phyloP scores from a whole-genome alignment of 2,329 filamentous ascomycete genomes.

The Aspergillus eucalypticola region DNA sequence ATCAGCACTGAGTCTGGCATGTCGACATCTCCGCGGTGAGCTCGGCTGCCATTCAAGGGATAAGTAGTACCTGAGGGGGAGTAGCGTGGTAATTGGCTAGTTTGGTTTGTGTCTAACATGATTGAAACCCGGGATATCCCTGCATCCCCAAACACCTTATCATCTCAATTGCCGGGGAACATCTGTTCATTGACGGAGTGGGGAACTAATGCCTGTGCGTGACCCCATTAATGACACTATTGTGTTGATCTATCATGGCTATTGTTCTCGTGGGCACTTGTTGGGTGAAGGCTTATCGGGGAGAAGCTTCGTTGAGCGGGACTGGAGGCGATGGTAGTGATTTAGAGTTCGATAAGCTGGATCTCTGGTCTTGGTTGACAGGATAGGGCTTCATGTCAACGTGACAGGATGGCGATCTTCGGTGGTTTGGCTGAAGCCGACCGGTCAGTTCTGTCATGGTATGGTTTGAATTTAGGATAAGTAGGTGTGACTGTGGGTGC shows the following conservation, averaged over 20 bases:
- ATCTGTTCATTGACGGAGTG: background rate
- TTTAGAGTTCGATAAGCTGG: background rate
- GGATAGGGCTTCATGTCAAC: background rate
- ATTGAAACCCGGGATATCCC: too few relatives aligned
- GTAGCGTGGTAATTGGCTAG: background rate
- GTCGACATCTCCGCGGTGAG: background rate
- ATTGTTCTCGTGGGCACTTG: background rate
- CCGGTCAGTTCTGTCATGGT: background rate
- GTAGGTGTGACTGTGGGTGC: too few relatives aligned
- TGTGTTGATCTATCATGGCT: background rate
- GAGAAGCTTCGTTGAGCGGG: background rate
- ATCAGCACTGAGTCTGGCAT: background rate
- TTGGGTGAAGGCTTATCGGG: background rate
- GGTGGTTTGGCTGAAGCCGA: background rate
- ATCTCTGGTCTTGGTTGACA: background rate
- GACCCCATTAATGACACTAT: background rate
- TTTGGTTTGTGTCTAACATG: too few relatives aligned
- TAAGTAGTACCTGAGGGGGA: background rate
- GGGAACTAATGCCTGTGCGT: background rate
- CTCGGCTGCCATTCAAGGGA: background rate
- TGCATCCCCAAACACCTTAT: too few relatives aligned
- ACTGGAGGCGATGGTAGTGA: background rate
- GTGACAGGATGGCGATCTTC: background rate
- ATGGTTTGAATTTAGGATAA: background rate
- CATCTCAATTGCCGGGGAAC: background rate